Evolutionary conservation across 768 basidiomycete genomes (phyloP).

Genomic region (Boletus bicolor): DNA sequence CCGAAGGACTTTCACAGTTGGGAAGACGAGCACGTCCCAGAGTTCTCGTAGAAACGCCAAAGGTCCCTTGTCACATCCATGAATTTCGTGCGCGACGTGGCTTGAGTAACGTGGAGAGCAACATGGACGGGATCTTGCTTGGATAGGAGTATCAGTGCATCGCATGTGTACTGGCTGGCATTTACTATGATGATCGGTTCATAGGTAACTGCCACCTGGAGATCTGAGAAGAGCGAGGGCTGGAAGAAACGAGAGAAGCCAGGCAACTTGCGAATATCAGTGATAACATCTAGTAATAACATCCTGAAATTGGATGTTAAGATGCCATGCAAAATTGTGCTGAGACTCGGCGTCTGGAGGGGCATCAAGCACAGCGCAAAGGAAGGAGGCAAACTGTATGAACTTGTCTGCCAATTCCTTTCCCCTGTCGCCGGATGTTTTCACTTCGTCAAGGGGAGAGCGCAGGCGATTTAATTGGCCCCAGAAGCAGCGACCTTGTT

Average conservation of each 20-base stretch:
- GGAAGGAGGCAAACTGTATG: not conserved
- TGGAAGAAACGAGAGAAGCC: slow-evolving; percentile 27
- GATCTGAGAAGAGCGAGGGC: slow-evolving; percentile 13
- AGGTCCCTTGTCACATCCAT: not conserved
- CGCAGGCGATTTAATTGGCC: slow-evolving; percentile 15
- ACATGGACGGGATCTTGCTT: not conserved
- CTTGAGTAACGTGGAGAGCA: not conserved
- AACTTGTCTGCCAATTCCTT: not conserved
- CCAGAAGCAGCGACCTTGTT: slow-evolving; percentile 27
- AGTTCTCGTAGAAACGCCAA: slow-evolving; percentile 6
- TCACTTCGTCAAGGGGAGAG: not conserved
- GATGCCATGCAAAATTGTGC: not conserved
- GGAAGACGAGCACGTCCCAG: slow-evolving; percentile 18
- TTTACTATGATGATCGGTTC: slow-evolving; percentile 35
- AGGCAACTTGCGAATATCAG: slow-evolving; percentile 14
- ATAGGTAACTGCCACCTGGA: slow-evolving; percentile 13
- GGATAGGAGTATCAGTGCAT: slow-evolving; percentile 31
- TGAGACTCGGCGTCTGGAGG: not conserved
- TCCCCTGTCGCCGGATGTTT: not conserved
- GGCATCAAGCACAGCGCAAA: not conserved
- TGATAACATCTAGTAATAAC: no score
- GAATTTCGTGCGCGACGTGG: not conserved
- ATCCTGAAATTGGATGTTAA: not conserved
- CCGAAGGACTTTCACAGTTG: slow-evolving; percentile 5
- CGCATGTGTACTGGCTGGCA: slow-evolving; percentile 24